Base-by-base conservation (phyloP, 768 basidiomycete genomes). In the Podaxis sp. region DNA sequence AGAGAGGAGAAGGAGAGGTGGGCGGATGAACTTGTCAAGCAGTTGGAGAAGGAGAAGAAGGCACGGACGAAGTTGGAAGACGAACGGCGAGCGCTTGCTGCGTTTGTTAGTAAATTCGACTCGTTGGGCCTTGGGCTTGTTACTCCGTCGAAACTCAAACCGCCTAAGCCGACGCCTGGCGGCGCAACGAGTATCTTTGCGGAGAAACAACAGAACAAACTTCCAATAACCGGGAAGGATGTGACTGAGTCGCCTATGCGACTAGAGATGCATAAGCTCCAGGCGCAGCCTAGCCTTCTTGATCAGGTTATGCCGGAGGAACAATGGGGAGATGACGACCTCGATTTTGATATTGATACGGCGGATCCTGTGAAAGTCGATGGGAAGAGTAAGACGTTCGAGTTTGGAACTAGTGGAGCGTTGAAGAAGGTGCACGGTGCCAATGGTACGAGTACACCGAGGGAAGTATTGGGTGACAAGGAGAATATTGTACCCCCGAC, bases 41-140 rank as follows among this genome's bases (percentile, higher is more conserved):
- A 89, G 67, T 75, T 94, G 38, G 92, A 93, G 67, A 90, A 86
- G 71, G 92, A 94, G 78, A 89, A 86, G 73, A 87, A 84, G 88
- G 69, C 77, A 63, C 77, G 90, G 55, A 71, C 76, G 37, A 87
- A 86, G 66, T 73, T 93, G 55, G 91, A 94, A 71, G 88, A 88
- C 49, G 91, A 94, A 74, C 83, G 91, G 40, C 79, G 85, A 24
- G 92, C 90, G 8, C 79, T 94, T 43, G 84, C 89, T 3, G 82
- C 90, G 5, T 94, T 94, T 67, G 93, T 94, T 50, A 80, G 79
- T 72, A 91, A 90, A 71, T 92, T 94, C 68, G 93, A 94, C 73
- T 80, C 90, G 11, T 73, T 91, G 27, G 89, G 88, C 0, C 69
- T 89, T 36, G 79, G 79, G 0, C 71, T 74, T 8, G 74, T 75